Conservation (phyloP, 176 grass and related monocot genomes). For the Bothriochloa decipiens region DNA sequence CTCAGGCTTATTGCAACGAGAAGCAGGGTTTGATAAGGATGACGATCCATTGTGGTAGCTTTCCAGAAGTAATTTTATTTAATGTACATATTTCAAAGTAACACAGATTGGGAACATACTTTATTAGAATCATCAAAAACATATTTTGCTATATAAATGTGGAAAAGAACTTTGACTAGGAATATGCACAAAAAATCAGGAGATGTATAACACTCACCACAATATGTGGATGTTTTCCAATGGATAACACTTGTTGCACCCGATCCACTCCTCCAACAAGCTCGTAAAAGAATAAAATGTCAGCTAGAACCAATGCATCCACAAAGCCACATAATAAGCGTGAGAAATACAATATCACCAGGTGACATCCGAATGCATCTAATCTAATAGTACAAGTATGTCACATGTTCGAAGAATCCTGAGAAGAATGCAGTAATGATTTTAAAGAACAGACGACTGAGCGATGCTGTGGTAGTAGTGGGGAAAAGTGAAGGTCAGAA, state of each 20-base stretch:
- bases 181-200: neutral
- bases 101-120: neutral
- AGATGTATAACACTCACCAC: conserved; percentile 56
- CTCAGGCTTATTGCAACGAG: neutral
- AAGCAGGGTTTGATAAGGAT: neutral
- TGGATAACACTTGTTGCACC: conserved; percentile 74
- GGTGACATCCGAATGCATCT: neutral
- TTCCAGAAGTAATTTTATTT: neutral
- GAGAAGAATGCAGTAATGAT: neutral
- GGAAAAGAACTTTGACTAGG: neutral
- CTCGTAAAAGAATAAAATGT: conserved; percentile 40
- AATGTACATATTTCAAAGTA: neutral
- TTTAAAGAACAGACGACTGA: neutral
- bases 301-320: conserved; percentile 6
- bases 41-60: neutral
- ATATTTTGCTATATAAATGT: neutral
- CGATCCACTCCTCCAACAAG: conserved; percentile 91
- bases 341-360: neutral
- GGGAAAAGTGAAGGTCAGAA: neutral
- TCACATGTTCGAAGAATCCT: neutral
- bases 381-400: neutral
- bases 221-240: conserved; percentile 85
- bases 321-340: neutral
- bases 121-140: neutral
- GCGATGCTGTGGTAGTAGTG: neutral